A percentile compares a stretch with the other conserved stretches of the same genome.
phyloP scores from a whole-genome alignment of 495 filamentous ascomycete genomes.

The Aspergillus sclerotioniger region DNA sequence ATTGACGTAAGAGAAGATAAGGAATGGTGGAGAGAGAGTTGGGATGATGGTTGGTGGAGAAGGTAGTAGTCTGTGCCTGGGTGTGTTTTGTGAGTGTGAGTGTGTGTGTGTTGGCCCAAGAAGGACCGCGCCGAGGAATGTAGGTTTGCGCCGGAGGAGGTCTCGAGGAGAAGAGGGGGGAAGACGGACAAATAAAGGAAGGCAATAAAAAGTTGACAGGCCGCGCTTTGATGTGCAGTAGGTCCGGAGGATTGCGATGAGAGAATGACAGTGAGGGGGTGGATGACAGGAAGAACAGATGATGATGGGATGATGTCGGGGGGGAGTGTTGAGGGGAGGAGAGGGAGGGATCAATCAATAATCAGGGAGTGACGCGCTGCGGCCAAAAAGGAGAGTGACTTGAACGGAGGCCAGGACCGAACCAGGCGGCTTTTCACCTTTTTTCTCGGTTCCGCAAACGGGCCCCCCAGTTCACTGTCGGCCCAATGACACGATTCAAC shows the following conservation, averaged over 20 bases:
- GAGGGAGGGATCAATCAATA: neutral
- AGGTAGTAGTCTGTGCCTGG: constrained; percentile 20
- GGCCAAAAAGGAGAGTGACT: constrained; percentile 16
- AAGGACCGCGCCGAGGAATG: constrained; percentile 24
- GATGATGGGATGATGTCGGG: constrained; percentile 19
- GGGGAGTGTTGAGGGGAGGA: too few relatives aligned
- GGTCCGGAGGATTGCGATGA: constrained; percentile 34
- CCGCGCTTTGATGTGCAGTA: constrained; percentile 31
- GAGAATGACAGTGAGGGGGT: constrained; percentile 7
- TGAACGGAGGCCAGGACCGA: neutral
- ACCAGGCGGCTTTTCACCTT: neutral
- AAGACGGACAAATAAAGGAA: constrained; percentile 22
- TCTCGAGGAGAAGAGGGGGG: constrained; percentile 27
- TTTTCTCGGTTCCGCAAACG: constrained; percentile 16
- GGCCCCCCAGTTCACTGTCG: neutral
- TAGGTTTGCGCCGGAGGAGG: constrained; percentile 39
- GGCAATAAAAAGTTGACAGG: constrained; percentile 7
- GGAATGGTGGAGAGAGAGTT: constrained; percentile 1
- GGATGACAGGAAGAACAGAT: constrained; percentile 22
- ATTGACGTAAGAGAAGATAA: constrained; percentile 1
- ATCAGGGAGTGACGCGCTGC: constrained; percentile 8
- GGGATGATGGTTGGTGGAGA: constrained; percentile 8
- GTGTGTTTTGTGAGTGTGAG: constrained; percentile 27
- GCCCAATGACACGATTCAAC: too few relatives aligned
- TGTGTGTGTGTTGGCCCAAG: neutral